Base-by-base conservation (phyloP, 2,329 filamentous ascomycete species). In the Nannizzia gypsea region DNA sequence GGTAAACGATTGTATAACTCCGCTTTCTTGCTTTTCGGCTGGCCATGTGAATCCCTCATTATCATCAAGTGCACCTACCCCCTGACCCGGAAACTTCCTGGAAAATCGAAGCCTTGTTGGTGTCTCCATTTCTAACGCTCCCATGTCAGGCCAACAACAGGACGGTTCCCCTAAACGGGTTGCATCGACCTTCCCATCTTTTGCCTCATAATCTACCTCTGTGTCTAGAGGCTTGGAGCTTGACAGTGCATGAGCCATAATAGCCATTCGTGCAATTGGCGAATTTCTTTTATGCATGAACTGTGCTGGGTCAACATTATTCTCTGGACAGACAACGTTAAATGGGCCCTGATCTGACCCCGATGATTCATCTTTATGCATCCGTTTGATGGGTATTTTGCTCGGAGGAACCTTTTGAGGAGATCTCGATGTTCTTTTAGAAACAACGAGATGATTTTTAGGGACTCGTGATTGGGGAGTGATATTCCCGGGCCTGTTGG, bases 351-450 rank as follows among this genome's bases (percentile, higher is more conserved):
- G 13, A 36, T 54, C 50, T 26, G 50, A 54, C 50, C n/a, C 50
- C 11, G 24, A 34, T 20, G 50, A 54, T 54, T 9, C 50, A 34
- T 17, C 50, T 34, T 54, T 54, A 20, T 42, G 3, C n/a, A 44
- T 13, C 34, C 13, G 38, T 57, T 57, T 57, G 55, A 57, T 28
- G 17, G 55, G 55, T 22, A 57, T 57, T 13, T 36, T 26, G 24
- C 55, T 57, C 6, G 17, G 6, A 15, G 34, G 9, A 1, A 17
- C 36, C 17, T 40, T 57, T 28, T 57, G 55, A 8, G 34, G 8
- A 2, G 38, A 28, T 3, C 24, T 42, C 3, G 24, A 44, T 5
- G 17, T 34, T 57, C 55, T 34, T n/a, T 57, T 57, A 24, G n/a
- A n/a, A 20, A 57, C 15, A 13, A 57, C 36, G 17, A 57, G 4